Percentiles rank a stretch among this genome's conserved stretches.
These are phyloP conservation scores for Taphrina betulina DNA, from an alignment of 1,139 yeast species.

Conservation along the genomic window DNA sequence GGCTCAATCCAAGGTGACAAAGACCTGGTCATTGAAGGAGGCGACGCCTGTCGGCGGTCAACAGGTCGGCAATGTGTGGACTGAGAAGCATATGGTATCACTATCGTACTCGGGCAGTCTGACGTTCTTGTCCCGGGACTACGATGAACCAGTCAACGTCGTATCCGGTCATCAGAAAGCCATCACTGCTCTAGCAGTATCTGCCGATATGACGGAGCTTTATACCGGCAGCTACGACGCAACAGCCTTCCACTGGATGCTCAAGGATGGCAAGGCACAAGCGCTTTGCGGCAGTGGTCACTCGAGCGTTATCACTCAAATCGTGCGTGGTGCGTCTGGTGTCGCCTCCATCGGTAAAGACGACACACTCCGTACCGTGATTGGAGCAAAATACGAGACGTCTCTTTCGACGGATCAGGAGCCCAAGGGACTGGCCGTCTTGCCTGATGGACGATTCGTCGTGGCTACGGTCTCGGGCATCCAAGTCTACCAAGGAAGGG, in stretches of 20 bases:
- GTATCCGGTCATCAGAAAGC: slow-evolving; percentile 80
- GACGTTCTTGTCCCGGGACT: slow-evolving; percentile 54
- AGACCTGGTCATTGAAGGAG: slow-evolving; percentile 42
- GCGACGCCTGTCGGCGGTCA: slow-evolving; percentile 54
- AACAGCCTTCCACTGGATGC: slow-evolving; percentile 59
- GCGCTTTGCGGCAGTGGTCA: slow-evolving; percentile 51
- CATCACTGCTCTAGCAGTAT: slow-evolving; percentile 58
- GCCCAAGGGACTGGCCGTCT: slow-evolving; percentile 61
- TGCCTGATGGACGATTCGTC: slow-evolving; percentile 41
- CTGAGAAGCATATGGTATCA: slow-evolving; percentile 61
- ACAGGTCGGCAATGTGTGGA: slow-evolving; percentile 74
- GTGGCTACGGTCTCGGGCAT: slow-evolving; percentile 55
- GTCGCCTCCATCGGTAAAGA: slow-evolving; percentile 81
- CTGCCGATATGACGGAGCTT: slow-evolving; percentile 43
- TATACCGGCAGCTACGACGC: slow-evolving; percentile 87
- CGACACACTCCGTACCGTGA: slow-evolving; percentile 54
- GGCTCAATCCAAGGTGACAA: slow-evolving; percentile 38
- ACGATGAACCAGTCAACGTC: slow-evolving; percentile 48
- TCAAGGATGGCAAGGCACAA: slow-evolving; percentile 45
- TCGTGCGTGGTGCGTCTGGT: slow-evolving; percentile 42
- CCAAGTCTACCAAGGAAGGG: slow-evolving; percentile 44
- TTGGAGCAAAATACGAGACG: neutral
- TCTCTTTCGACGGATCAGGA: slow-evolving; percentile 38
- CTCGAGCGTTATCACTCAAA: slow-evolving; percentile 58
- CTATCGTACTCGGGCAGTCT: slow-evolving; percentile 72